Evolutionary conservation across 768 basidiomycete species (phyloP).

Genomic region (Collybia sordida): DNA sequence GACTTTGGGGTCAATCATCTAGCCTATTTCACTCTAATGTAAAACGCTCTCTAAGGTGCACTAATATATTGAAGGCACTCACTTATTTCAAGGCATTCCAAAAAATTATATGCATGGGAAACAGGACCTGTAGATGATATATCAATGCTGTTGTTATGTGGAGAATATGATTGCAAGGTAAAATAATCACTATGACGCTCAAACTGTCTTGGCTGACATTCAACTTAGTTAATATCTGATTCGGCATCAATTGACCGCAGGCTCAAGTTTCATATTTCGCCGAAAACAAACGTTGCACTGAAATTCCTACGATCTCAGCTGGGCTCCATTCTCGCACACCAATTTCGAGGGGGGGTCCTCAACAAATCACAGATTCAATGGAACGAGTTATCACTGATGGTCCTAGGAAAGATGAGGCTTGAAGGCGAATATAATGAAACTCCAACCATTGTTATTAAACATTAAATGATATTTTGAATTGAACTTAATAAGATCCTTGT

Average conservation of each 20-base stretch:
- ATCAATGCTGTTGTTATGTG: slow-evolving; percentile 80
- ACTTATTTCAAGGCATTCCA: slow-evolving; percentile 72
- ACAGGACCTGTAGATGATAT: slow-evolving; percentile 86
- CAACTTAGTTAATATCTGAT: slow-evolving; percentile 63
- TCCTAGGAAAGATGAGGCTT: slow-evolving; percentile 54
- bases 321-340: slow-evolving; percentile 54
- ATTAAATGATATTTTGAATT: slow-evolving; percentile 16
- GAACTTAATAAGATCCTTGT: too few relatives aligned
- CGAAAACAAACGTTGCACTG: slow-evolving; percentile 77
- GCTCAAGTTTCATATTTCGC: slow-evolving; percentile 66
- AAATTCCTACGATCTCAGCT: slow-evolving; percentile 75
- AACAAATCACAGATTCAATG: slow-evolving; percentile 61
- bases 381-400: slow-evolving; percentile 69
- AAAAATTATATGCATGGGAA: slow-evolving; percentile 92
- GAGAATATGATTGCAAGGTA: slow-evolving; percentile 87
- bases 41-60: slow-evolving; percentile 14
- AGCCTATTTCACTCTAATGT: slow-evolving; percentile 90
- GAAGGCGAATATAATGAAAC: slow-evolving; percentile 22
- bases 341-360: slow-evolving; percentile 64
- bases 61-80: slow-evolving; percentile 10
- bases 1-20: slow-evolving; percentile 79
- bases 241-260: slow-evolving; percentile 83
- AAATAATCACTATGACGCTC: neutral
- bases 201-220: neutral
- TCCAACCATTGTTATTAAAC: neutral